phyloP scores from a whole-genome alignment of 495 filamentous ascomycete species.

The Bathelium albidoporum region DNA sequence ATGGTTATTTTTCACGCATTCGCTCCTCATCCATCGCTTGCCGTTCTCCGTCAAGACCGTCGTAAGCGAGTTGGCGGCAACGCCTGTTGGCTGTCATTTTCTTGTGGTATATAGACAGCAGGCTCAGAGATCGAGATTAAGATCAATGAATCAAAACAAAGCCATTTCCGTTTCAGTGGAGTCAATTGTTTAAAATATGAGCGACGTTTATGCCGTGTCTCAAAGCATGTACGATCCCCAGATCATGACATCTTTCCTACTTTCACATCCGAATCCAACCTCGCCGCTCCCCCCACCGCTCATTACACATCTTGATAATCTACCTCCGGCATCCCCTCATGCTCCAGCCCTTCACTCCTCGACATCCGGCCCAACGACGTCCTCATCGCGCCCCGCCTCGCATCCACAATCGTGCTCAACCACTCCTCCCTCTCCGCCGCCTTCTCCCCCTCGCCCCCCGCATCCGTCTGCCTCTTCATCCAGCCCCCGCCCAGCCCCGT shows the following conservation, averaged over 20 bases:
- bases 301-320: too few relatives aligned
- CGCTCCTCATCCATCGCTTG: not conserved
- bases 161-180: too few relatives aligned
- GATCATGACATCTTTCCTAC: too few relatives aligned
- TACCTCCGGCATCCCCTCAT: conserved; percentile 14
- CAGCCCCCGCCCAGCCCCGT: not conserved
- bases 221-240: too few relatives aligned
- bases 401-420: conserved; percentile 23
- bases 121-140: not conserved
- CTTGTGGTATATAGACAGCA: not conserved
- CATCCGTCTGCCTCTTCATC: not conserved
- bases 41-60: not conserved
- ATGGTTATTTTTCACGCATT: not conserved
- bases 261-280: too few relatives aligned
- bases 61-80: not conserved
- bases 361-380: conserved; percentile 19
- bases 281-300: too few relatives aligned
- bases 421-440: conserved; percentile 11
- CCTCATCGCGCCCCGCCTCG: conserved; percentile 18
- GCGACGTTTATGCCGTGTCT: too few relatives aligned
- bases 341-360: conserved; percentile 14
- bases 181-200: too few relatives aligned
- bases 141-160: too few relatives aligned
- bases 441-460: conserved; percentile 4
- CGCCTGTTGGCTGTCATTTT: not conserved